phyloP scores from a whole-genome alignment of 2,329 filamentous ascomycete species.

The Sporothrix euskadiensis region DNA sequence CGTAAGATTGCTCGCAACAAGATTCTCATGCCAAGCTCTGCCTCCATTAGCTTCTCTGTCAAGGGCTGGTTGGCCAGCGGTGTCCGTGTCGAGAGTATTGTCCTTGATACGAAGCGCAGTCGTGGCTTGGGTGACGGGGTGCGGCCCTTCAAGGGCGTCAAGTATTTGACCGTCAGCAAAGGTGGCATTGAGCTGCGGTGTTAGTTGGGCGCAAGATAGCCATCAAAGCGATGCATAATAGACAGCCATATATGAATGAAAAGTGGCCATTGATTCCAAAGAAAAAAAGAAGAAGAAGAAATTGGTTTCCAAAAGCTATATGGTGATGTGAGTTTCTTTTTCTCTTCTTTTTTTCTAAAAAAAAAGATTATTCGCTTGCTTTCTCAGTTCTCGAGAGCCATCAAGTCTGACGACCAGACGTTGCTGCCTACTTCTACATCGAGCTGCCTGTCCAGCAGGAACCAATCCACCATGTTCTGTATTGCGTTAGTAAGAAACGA shows the following conservation, averaged over 20 bases:
- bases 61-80: conserved; percentile 70
- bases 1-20: conserved; percentile 65
- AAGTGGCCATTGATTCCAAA: background rate
- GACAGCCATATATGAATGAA: conserved; percentile 1
- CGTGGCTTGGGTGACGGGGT: conserved; percentile 82
- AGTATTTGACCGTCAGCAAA: conserved; percentile 81
- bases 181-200: conserved; percentile 65
- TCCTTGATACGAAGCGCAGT: conserved; percentile 75
- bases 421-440: conserved; percentile 26
- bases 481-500: background rate
- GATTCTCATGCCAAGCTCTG: conserved; percentile 77
- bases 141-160: conserved; percentile 96
- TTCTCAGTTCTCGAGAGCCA: conserved; percentile 24
- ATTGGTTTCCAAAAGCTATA: background rate
- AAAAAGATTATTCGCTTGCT: background rate
- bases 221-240: background rate
- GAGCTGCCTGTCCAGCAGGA: conserved; percentile 28
- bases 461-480: conserved; percentile 32
- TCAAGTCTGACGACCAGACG: conserved; percentile 33
- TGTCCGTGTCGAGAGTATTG: conserved; percentile 66
- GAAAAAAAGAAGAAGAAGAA: background rate
- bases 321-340: background rate
- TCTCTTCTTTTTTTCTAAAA: background rate
- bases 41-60: conserved; percentile 69
- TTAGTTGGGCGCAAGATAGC: conserved; percentile 37